These are phyloP conservation scores for Cyathus striatus DNA, from an alignment of 768 basidiomycete species.

Conservation along the genomic window DNA sequence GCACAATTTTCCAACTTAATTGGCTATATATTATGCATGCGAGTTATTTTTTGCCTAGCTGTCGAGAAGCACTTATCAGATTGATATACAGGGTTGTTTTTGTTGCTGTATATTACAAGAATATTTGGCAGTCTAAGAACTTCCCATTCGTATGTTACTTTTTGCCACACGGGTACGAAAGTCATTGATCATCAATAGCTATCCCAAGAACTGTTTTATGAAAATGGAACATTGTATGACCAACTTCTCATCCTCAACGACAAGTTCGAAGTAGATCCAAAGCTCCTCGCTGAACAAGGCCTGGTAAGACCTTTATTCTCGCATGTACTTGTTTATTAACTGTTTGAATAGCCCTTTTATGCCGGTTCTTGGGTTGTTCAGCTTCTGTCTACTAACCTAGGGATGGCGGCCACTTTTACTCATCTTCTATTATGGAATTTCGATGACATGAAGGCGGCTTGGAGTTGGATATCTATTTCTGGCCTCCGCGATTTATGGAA, in stretches of 20 bases:
- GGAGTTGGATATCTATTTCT: slow-evolving; percentile 39
- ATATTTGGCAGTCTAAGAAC: slow-evolving; percentile 43
- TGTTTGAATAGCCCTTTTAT: slow-evolving; percentile 31
- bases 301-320: slow-evolving; percentile 17
- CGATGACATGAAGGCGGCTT: slow-evolving; percentile 33
- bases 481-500: slow-evolving; percentile 24
- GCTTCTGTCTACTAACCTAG: slow-evolving; percentile 39
- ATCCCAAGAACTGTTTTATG: slow-evolving; percentile 44
- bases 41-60: slow-evolving; percentile 9
- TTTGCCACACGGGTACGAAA: too few species aligned
- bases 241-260: slow-evolving; percentile 42
- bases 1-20: slow-evolving; percentile 44
- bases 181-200: slow-evolving; percentile 38
- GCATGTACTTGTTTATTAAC: neutral
- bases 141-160: slow-evolving; percentile 19
- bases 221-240: slow-evolving; percentile 41
- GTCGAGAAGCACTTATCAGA: too few species aligned
- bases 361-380: slow-evolving; percentile 43
- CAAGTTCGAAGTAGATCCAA: slow-evolving; percentile 36
- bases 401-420: slow-evolving; percentile 42
- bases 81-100: slow-evolving; percentile 33
- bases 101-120: slow-evolving; percentile 47
- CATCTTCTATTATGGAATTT: slow-evolving; percentile 43
- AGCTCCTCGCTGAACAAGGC: slow-evolving; percentile 33
- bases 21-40: slow-evolving; percentile 48